phyloP scores from a whole-genome alignment of 2,329 filamentous ascomycete species.

The Cladosporium sp. region DNA sequence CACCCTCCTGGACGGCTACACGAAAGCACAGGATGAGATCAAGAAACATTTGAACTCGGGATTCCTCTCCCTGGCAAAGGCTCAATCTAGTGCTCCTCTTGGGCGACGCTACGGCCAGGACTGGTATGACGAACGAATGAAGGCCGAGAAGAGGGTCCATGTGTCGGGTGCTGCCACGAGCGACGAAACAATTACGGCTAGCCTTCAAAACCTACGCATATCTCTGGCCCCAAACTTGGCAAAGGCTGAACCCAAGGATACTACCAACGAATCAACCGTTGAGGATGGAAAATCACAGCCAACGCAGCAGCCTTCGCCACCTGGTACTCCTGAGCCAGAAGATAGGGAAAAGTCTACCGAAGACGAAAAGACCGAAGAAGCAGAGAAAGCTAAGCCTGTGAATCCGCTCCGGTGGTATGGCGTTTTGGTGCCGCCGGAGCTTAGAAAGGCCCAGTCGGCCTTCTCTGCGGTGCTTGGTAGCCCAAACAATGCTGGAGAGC shows the following conservation, averaged over 20 bases:
- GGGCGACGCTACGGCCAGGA: conserved; percentile 66
- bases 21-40: conserved; percentile 58
- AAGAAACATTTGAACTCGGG: conserved; percentile 55
- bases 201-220: neutral
- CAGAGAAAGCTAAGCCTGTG: neutral
- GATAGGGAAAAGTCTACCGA: neutral
- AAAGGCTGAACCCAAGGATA: neutral
- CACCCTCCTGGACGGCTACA: conserved; percentile 66
- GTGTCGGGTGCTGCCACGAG: neutral
- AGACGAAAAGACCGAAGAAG: neutral
- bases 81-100: conserved; percentile 67
- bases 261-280: neutral
- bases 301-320: conserved; percentile 31
- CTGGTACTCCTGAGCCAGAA: conserved; percentile 47
- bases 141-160: conserved; percentile 51
- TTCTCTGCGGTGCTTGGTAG: conserved; percentile 60
- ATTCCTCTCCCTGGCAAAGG: conserved; percentile 64
- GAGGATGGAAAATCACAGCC: conserved; percentile 1
- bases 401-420: conserved; percentile 63
- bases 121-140: conserved; percentile 74
- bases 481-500: neutral
- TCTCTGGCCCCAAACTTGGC: neutral
- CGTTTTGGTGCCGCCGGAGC: conserved; percentile 52
- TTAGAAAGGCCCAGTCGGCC: conserved; percentile 60
- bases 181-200: neutral